Evolutionary conservation across 257 asterid genomes (phyloP).

Genomic region (Scutellaria minor): DNA sequence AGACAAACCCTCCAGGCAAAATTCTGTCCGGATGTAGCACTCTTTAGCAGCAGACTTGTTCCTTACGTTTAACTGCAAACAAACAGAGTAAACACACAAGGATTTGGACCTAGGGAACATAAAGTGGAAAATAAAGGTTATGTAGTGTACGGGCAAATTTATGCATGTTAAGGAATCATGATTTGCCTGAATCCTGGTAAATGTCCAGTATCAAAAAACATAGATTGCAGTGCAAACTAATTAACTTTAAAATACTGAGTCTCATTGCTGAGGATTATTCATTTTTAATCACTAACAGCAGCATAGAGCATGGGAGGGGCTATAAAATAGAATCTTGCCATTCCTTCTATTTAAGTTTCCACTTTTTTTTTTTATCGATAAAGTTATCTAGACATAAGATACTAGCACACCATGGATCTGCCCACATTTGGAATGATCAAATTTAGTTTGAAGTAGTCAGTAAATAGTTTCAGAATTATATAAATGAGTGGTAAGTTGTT

Average conservation of each 20-base stretch:
- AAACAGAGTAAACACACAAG: conserved; percentile 34
- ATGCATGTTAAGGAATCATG: conserved; percentile 15
- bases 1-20: conserved; percentile 86
- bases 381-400: background rate
- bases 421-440: background rate
- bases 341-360: conserved; percentile 11
- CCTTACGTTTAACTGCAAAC: conserved; percentile 79
- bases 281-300: conserved; percentile 8
- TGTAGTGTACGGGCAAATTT: background rate
- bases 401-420: conserved; percentile 11
- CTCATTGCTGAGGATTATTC: background rate
- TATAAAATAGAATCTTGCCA: background rate
- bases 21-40: conserved; percentile 83
- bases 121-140: conserved; percentile 3
- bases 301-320: conserved; percentile 10
- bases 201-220: conserved; percentile 2
- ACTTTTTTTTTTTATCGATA: conserved; percentile 1
- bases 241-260: background rate
- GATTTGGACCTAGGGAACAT: conserved; percentile 27
- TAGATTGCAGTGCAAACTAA: background rate
- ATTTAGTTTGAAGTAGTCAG: background rate
- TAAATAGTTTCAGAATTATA: background rate
- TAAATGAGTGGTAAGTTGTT: background rate
- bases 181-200: conserved; percentile 19
- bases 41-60: conserved; percentile 97